Base-by-base conservation (phyloP, 2,329 filamentous ascomycete genomes). In the Calonectria honghensis region DNA sequence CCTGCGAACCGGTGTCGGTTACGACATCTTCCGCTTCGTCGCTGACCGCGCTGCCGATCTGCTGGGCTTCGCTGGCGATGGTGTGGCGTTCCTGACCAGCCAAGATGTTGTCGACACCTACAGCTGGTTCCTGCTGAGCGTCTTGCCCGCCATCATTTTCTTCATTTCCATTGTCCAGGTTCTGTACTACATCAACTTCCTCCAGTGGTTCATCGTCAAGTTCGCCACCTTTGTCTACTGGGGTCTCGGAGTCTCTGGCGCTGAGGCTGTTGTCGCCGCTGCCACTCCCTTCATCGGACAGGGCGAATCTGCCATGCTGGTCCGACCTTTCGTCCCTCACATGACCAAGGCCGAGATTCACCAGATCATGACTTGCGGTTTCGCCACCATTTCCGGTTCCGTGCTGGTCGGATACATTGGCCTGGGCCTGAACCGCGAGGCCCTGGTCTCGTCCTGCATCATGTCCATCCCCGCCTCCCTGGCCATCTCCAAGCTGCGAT, bases 381-480 rank as follows among this genome's bases (percentile, higher is more conserved):
- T 97, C 80, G 96, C 96, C 31, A 98, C 96, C 61, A 98, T 98
- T 80, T 94, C 96, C 16, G 96, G 96, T 75, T 95, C 93, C 81
- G 95, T 97, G 16, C 88, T 98, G 48, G 93, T 97, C 35, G 94
- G 94, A 18, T 98, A 98, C 85, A 96, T 98, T 76, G 88, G 89
- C 35, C 92, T 98, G 80, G 96, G 96, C 51, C 89, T 98, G 70
- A 97, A 96, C 84, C 89, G 94, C 0, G 94, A 97, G 84, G 96
- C 95, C 4, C 89, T 98, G 61, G 94, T 98, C 35, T 98, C 95
- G 2, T 96, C 94, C 10, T 98, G 96, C 83, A 96, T 98, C 84
- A 98, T 98, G 96, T 96, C 94, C 80, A 98, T 98, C 77, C 96
- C 96, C 0, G 96, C 96, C 1, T 97, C 95, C 4, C 90, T 98